A percentile compares a stretch with the other conserved stretches of the same genome.
Evolutionary conservation across 1,139 yeast genomes (phyloP).

Genomic region (Saccharomycopsis phalli): DNA sequence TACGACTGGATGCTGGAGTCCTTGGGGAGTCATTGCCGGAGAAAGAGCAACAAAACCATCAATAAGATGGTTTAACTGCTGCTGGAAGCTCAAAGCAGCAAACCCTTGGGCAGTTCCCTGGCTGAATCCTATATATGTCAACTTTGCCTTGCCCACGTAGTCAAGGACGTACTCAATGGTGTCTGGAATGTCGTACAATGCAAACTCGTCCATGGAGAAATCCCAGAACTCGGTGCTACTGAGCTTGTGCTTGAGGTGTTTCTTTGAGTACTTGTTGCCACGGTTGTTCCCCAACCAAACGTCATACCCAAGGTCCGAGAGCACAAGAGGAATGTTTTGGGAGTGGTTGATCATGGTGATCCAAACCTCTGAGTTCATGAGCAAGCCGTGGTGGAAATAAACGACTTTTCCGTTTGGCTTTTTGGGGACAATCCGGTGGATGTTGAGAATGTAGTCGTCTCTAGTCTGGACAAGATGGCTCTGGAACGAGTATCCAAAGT

Average conservation of each 20-base stretch:
- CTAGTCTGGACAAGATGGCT: slow-evolving; percentile 62
- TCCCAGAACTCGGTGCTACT: slow-evolving; percentile 60
- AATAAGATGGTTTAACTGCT: slow-evolving; percentile 54
- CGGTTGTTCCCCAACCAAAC: slow-evolving; percentile 88
- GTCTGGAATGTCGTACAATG: slow-evolving; percentile 74
- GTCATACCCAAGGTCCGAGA: slow-evolving; percentile 73
- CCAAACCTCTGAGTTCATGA: slow-evolving; percentile 82
- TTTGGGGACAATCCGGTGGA: slow-evolving; percentile 41
- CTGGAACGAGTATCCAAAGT: slow-evolving; percentile 56
- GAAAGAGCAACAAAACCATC: slow-evolving; percentile 65
- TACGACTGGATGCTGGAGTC: slow-evolving; percentile 57
- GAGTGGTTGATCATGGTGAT: slow-evolving; percentile 49
- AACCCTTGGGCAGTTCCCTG: slow-evolving; percentile 93
- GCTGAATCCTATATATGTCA: slow-evolving; percentile 75
- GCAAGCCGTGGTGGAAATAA: slow-evolving; percentile 77
- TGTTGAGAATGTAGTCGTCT: slow-evolving; percentile 46
- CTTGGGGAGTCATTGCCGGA: slow-evolving; percentile 87
- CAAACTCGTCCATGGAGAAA: slow-evolving; percentile 79
- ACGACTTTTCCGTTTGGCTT: slow-evolving; percentile 34
- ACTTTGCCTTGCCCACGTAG: slow-evolving; percentile 29
- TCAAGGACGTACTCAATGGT: slow-evolving; percentile 54
- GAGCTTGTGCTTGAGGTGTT: slow-evolving; percentile 34
- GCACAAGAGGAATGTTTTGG: slow-evolving; percentile 56
- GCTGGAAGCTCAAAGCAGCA: slow-evolving; percentile 60
- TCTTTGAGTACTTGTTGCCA: slow-evolving; percentile 75